Evolutionary conservation across 2,329 filamentous ascomycete species (phyloP), one percentile per base, ranked within the genome.

Genomic region (Stylonectria norvegica): DNA sequence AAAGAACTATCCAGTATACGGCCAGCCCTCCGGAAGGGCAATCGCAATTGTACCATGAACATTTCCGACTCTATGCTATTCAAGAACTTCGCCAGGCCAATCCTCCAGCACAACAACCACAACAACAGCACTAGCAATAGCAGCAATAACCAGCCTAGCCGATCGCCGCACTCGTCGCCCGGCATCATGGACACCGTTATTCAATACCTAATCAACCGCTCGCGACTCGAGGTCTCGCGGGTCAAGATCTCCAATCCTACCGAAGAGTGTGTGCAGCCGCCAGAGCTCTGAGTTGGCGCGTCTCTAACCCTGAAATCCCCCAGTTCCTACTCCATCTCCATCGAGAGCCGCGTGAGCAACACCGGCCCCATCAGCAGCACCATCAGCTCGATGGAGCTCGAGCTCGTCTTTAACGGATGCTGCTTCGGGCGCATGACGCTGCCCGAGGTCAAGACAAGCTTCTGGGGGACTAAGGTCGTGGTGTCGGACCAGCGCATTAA

Each of bases 201-300:
- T 31, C 55, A 58, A 37, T 48, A 54, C 38, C 45, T 66, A 7
- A n/a, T 62, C 10, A 49, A 57, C 20, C 42, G 48, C 20, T 53
- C 53, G 12, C 55, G 43, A 16, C 37, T 64, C 23, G 56, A 63
- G 36, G 49, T 60, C 25, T 53, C 50, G 22, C 45, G 42, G 3
- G 56, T 65, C 34, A 55, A 53, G 23, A 63, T 66, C 32, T 55
- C 52, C 5, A 38, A 58, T 20, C 52, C 58, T 5, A 58, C 56
- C 2, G 44, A 56, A 30, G 45, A 62, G 63, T 66, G 47, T 38
- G 61, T 5, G 8, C 5, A n/a, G n/a, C n/a, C n/a, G n/a, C n/a
- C n/a, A n/a, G n/a, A n/a, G n/a, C n/a, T n/a, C n/a, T n/a, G n/a
- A n/a, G 10, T 8, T n/a, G 11, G 37, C 20, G 2, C 19, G 11